phyloP scores from a whole-genome alignment of 257 asterid species.

The Nicotiana obtusifolia region DNA sequence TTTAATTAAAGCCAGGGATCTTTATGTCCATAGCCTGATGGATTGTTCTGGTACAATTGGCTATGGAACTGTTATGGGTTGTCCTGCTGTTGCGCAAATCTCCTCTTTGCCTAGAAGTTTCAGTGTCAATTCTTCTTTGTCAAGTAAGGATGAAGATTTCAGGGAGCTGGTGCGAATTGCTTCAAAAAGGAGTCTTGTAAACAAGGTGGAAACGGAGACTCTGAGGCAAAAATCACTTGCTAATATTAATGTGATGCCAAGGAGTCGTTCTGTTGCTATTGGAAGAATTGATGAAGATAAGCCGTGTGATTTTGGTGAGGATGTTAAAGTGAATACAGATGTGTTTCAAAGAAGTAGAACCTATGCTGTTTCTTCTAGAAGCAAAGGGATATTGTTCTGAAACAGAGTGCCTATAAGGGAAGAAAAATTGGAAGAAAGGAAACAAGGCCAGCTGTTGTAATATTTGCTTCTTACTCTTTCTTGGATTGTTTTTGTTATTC shows the following conservation, averaged over 20 bases:
- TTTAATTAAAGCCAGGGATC: background rate
- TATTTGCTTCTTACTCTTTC: background rate
- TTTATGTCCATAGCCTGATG: background rate
- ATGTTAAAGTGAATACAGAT: background rate
- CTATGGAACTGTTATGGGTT: background rate
- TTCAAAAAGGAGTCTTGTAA: slow-evolving; percentile 2
- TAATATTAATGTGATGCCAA: background rate
- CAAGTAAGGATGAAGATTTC: slow-evolving; percentile 12
- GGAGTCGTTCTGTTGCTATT: background rate
- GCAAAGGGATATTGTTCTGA: background rate
- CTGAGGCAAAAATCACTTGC: background rate
- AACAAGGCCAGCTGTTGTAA: background rate
- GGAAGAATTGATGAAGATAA: slow-evolving; percentile 18
- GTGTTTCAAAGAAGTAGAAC: slow-evolving; percentile 5
- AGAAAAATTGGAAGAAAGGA: background rate
- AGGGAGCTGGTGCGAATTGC: slow-evolving; percentile 7
- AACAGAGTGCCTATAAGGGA: background rate
- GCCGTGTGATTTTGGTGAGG: slow-evolving; percentile 11
- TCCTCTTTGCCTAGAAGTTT: slow-evolving; percentile 15
- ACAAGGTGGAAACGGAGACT: background rate
- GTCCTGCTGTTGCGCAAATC: background rate
- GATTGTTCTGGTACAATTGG: slow-evolving; percentile 9
- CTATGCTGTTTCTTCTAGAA: background rate
- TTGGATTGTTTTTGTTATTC: background rate
- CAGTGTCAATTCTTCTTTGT: slow-evolving; percentile 2